phyloP scores from a whole-genome alignment of 2,329 filamentous ascomycete species.

The Xylariaceae sp. region DNA sequence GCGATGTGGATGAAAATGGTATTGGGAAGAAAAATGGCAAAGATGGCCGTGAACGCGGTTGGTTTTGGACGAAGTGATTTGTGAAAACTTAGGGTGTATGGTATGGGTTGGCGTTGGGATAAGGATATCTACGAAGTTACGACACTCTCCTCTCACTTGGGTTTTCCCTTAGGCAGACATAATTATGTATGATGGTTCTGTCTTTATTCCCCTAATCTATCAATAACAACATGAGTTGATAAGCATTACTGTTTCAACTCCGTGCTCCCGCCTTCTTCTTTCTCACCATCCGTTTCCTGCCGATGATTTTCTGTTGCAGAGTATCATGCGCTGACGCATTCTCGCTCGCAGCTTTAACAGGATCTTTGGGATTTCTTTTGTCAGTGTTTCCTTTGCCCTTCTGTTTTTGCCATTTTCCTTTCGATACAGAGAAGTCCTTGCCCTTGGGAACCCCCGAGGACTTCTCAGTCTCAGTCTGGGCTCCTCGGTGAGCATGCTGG shows the following conservation, averaged over 20 bases:
- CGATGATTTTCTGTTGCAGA: conserved; percentile 72
- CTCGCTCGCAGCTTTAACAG: conserved; percentile 25
- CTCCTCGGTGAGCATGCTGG: conserved; percentile 6
- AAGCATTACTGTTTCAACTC: conserved; percentile 17
- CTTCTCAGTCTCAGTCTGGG: conserved; percentile 5
- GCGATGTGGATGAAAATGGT: background rate
- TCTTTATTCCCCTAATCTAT: background rate
- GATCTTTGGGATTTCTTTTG: conserved; percentile 11
- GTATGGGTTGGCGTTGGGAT: background rate
- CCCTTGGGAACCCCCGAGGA: conserved; percentile 14
- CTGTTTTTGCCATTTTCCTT: conserved; percentile 21
- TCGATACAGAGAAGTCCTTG: conserved; percentile 34
- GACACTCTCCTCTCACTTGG: no score
- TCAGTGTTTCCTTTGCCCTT: conserved; percentile 9
- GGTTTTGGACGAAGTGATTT: conserved; percentile 20
- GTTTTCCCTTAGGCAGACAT: background rate
- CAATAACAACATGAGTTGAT: background rate
- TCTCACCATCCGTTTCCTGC: conserved; percentile 75
- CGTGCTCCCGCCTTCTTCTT: conserved; percentile 56
- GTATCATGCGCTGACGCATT: conserved; percentile 31
- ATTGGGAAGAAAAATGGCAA: background rate
- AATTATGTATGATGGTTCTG: background rate
- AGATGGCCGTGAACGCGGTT: conserved; percentile 10
- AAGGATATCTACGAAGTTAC: background rate
- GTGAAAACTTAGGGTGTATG: background rate